Evolutionary conservation across 345 rosid genomes (phyloP).

Genomic region (Ailanthus altissimus): DNA sequence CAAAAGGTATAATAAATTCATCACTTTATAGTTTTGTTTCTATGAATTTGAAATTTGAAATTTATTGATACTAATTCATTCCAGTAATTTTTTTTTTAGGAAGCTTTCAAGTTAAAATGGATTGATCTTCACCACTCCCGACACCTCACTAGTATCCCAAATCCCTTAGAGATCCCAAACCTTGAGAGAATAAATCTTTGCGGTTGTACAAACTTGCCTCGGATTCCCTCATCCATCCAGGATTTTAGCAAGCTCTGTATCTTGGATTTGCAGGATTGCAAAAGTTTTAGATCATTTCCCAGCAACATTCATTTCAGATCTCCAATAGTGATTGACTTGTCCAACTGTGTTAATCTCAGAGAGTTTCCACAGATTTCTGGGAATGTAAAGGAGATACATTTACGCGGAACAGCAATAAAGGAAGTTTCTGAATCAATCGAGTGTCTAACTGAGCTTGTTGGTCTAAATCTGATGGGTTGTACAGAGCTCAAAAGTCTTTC

Average conservation of each 20-base stretch:
- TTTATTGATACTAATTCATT: background rate
- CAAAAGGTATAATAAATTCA: too few species aligned
- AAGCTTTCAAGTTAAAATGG: constrained; percentile 30
- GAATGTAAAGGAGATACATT: background rate
- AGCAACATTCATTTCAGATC: constrained; percentile 3
- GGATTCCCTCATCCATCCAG: constrained; percentile 16
- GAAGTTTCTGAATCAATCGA: background rate
- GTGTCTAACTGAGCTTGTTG: background rate
- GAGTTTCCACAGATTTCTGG: background rate
- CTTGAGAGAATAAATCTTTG: constrained; percentile 10
- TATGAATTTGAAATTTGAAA: background rate
- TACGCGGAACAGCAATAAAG: background rate
- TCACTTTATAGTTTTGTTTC: too few species aligned
- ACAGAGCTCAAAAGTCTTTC: background rate
- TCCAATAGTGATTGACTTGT: background rate
- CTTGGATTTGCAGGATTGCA: background rate
- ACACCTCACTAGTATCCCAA: constrained; percentile 11
- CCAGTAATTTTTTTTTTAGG: constrained; percentile 26
- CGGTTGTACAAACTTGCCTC: constrained; percentile 29
- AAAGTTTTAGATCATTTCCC: background rate
- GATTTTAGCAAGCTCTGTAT: background rate
- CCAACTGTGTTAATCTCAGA: background rate
- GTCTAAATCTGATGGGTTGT: background rate
- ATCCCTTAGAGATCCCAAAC: background rate
- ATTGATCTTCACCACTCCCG: constrained; percentile 32